These are phyloP conservation scores for Allium fistulosum DNA, from an alignment of 106 monocot genomes.

Conservation along the genomic window DNA sequence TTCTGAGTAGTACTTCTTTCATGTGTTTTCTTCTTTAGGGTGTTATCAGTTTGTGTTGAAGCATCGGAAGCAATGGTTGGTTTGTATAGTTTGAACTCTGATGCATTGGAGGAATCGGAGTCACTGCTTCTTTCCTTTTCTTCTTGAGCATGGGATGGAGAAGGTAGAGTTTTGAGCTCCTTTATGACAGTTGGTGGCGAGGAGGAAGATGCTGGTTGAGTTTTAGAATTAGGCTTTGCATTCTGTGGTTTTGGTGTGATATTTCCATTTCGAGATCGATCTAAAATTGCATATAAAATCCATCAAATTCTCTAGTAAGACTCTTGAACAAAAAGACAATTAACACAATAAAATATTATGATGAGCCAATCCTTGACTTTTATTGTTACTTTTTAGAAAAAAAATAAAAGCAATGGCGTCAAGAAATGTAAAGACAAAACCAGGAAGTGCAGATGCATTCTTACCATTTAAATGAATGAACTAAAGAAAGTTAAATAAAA, in stretches of 20 bases:
- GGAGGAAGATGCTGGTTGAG: constrained; percentile 22
- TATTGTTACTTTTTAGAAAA: too few species aligned
- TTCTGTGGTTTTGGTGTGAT: constrained; percentile 17
- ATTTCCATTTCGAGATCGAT: constrained; percentile 19
- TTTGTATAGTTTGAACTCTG: constrained; percentile 25
- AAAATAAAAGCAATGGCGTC: too few species aligned
- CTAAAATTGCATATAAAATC: constrained; percentile 9
- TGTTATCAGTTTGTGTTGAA: constrained; percentile 54
- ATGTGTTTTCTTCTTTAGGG: not conserved
- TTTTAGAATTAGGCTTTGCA: constrained; percentile 14
- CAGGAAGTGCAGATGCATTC: too few species aligned
- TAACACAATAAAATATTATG: too few species aligned
- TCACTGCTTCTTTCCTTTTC: constrained; percentile 15
- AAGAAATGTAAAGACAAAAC: too few species aligned
- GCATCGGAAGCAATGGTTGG: constrained; percentile 31
- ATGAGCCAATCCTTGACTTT: too few species aligned
- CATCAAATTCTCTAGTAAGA: too few species aligned
- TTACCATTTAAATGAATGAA: too few species aligned
- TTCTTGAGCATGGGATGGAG: constrained; percentile 13
- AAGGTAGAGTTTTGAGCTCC: constrained; percentile 24
- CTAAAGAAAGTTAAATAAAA: too few species aligned
- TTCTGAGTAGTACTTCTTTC: not conserved
- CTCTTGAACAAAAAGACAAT: too few species aligned
- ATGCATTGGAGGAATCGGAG: constrained; percentile 7
- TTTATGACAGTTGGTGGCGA: constrained; percentile 28